A percentile compares a stretch with the other conserved stretches of the same genome.
phyloP scores from a whole-genome alignment of 2,329 filamentous ascomycete genomes.

The Trichoderma harzianum region DNA sequence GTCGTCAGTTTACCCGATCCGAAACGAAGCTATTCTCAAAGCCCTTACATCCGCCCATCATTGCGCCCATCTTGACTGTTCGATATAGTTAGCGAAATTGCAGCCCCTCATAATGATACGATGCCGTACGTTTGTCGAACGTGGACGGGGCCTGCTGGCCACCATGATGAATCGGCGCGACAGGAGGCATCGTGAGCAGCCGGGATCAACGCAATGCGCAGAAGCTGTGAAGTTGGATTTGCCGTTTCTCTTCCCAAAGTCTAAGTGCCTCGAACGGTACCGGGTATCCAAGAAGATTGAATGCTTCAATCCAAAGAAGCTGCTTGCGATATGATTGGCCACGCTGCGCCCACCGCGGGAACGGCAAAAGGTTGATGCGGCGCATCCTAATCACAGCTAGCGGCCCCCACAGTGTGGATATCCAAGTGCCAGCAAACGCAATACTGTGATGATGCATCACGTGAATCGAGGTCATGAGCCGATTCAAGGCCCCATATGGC shows the following conservation, averaged over 20 bases:
- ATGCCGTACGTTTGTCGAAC: slow-evolving; percentile 51
- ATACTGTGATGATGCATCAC: slow-evolving; percentile 34
- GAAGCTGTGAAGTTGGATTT: background rate
- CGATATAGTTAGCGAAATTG: slow-evolving; percentile 23
- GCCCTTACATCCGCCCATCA: slow-evolving; percentile 95
- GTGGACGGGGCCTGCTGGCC: slow-evolving; percentile 49
- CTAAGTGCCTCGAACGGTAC: background rate
- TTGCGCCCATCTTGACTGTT: slow-evolving; percentile 80
- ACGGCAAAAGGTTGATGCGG: slow-evolving; percentile 31
- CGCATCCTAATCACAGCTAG: slow-evolving; percentile 9
- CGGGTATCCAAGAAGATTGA: background rate
- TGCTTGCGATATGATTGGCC: slow-evolving; percentile 31
- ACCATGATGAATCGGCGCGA: slow-evolving; percentile 36
- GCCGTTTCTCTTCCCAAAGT: background rate
- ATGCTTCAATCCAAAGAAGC: background rate
- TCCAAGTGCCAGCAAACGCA: background rate
- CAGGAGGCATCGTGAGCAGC: slow-evolving; percentile 38
- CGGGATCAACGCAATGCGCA: background rate
- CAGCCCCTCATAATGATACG: slow-evolving; percentile 3
- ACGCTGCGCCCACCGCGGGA: background rate
- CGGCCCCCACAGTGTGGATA: slow-evolving; percentile 28
- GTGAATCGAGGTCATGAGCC: slow-evolving; percentile 34
- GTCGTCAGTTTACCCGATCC: slow-evolving; percentile 30
- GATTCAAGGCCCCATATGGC: slow-evolving; percentile 26
- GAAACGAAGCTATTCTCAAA: background rate